A percentile compares a stretch with the other conserved stretches of the same genome.
Conservation (phyloP, 2,329 filamentous ascomycete species). For the Ophiognomonia clavigignenti-juglandacearum region DNA sequence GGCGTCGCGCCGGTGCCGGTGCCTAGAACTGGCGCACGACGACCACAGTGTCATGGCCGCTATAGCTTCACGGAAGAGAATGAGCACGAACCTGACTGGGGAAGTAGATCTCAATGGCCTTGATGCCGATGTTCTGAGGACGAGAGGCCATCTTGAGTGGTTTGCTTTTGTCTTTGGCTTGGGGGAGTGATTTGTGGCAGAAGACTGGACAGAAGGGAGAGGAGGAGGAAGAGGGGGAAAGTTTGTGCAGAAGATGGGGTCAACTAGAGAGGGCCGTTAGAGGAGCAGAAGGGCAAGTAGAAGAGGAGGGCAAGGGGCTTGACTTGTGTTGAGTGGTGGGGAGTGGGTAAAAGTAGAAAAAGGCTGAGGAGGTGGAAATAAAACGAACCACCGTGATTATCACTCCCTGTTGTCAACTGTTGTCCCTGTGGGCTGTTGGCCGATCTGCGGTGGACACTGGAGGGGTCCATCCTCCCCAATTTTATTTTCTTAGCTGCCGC, state of each 20-base stretch:
- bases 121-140: conserved; percentile 85
- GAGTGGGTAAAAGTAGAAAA: too few relatives aligned
- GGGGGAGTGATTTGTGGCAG: neutral
- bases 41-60: neutral
- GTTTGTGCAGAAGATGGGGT: neutral
- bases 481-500: conserved; percentile 5
- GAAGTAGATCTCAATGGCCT: conserved; percentile 88
- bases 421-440: too few relatives aligned
- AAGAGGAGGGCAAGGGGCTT: neutral
- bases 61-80: neutral
- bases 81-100: conserved; percentile 67
- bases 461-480: conserved; percentile 8
- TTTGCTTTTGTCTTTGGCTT: too few relatives aligned
- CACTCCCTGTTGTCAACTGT: too few relatives aligned
- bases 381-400: too few relatives aligned
- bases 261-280: neutral
- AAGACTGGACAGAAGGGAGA: neutral
- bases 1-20: too few relatives aligned
- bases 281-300: neutral
- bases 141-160: conserved; percentile 60
- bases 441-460: neutral
- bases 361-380: too few relatives aligned
- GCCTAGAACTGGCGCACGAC: neutral
- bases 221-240: conserved; percentile 8
- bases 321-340: too few relatives aligned